A percentile compares a stretch with the other conserved stretches of the same genome.
These are phyloP conservation scores for Pyrenophora tritici-repentis DNA, from an alignment of 2,329 filamentous ascomycete species.

Conservation along the genomic window DNA sequence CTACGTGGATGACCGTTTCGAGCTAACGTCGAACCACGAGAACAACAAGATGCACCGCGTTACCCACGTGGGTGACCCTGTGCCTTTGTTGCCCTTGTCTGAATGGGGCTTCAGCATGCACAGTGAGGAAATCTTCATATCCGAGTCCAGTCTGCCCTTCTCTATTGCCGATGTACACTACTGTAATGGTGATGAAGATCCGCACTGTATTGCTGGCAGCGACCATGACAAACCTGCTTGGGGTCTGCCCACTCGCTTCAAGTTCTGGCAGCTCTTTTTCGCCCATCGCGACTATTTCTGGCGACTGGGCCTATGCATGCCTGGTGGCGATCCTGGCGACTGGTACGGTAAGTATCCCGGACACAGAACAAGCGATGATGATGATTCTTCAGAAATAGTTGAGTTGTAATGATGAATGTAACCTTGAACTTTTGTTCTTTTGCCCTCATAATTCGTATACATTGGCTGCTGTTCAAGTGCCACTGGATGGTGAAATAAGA, in stretches of 20 bases:
- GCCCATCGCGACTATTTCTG: conserved; percentile 97
- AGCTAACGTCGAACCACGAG: conserved; percentile 26
- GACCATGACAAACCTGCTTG: conserved; percentile 33
- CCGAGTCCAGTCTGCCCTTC: conserved; percentile 71
- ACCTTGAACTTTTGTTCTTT: neutral
- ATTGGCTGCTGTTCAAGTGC: neutral
- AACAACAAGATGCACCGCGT: conserved; percentile 69
- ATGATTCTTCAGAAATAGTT: conserved; percentile 19
- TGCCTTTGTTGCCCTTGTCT: conserved; percentile 80
- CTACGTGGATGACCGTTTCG: conserved; percentile 61
- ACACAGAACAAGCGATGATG: conserved; percentile 18
- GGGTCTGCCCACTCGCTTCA: conserved; percentile 62
- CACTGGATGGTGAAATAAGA: neutral
- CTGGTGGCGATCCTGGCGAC: conserved; percentile 72
- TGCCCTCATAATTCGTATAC: conserved; percentile 4
- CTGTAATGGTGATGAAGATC: conserved; percentile 75
- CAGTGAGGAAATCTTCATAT: conserved; percentile 85
- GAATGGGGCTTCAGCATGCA: conserved; percentile 91
- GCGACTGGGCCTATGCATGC: conserved; percentile 86
- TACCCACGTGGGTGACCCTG: conserved; percentile 85
- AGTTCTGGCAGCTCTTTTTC: conserved; percentile 91
- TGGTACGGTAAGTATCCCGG: conserved; percentile 60
- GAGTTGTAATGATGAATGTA: conserved; percentile 21
- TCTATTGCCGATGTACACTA: conserved; percentile 68
- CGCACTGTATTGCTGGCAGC: conserved; percentile 69